Base-by-base conservation (phyloP, 441 rosid genomes). In the Erodium texanum region DNA sequence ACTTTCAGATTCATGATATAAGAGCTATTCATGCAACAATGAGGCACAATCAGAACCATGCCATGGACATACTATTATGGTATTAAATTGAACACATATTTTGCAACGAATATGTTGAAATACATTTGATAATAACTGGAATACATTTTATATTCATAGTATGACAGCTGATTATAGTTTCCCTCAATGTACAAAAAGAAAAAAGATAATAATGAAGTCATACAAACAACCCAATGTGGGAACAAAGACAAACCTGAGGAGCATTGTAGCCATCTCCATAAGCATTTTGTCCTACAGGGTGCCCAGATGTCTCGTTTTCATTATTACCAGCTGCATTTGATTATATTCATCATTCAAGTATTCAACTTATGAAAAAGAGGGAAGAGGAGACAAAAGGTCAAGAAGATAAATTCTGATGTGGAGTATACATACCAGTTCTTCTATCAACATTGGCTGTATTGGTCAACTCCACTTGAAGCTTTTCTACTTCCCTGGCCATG, bases 401-500 rank as follows among this genome's bases (percentile, higher is more conserved):
- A 50, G 29, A 1, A 27, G 29, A 38, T 43, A 24, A 73, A 71
- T 70, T 16, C 24, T 12, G 11, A 38, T 50, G 20, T 52, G 18
- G 27, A 0, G 54, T 56, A 59, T 59, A 50, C 56, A 45, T 79
- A 85, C 97, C 92, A 9, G 85, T 68, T 82, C 87, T 79, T 69
- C 83, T 80, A 45, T 84, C 97, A 32, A 76, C 69, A 83, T 81
- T 84, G 66, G 83, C 70, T 68, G 78, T 73, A 76, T 85, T 89
- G 63, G 75, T 79, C 70, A 94, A 74, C 77, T 87, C 90, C 14
- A 84, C 86, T 70, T 84, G 90, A 69, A 89, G 97, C 70, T 94
- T 91, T 76, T 94, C 96, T 68, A 91, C 92, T 80, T 94, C 99
- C 84, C 78, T 82, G 32, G 96, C 82, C 99, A 94, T 89, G 34